phyloP scores from a whole-genome alignment of 139 green algal species.

The Edaphochlamys debaryana region DNA sequence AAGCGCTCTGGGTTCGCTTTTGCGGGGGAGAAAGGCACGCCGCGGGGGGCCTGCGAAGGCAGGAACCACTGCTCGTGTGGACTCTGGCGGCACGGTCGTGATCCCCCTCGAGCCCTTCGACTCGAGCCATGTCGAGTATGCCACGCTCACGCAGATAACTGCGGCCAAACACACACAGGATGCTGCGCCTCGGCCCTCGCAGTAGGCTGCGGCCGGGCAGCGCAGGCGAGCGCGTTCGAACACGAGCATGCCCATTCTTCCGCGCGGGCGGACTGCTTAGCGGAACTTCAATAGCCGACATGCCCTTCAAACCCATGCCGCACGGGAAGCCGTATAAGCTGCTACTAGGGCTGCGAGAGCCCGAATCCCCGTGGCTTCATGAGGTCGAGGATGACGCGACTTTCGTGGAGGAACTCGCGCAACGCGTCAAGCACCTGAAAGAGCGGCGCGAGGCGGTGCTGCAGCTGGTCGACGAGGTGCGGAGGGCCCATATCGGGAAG shows the following conservation, averaged over 20 bases:
- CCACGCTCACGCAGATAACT: too few relatives aligned
- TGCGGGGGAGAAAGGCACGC: too few relatives aligned
- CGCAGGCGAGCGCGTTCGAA: too few relatives aligned
- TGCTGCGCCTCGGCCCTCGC: too few relatives aligned
- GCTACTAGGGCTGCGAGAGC: background rate
- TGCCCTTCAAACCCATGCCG: slow-evolving; percentile 1
- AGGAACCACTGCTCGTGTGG: too few relatives aligned
- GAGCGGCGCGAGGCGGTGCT: slow-evolving; percentile 2
- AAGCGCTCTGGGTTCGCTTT: too few relatives aligned
- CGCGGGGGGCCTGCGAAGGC: too few relatives aligned
- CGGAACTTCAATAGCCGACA: background rate
- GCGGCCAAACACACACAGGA: too few relatives aligned
- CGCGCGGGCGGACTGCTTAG: background rate
- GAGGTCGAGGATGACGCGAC: background rate
- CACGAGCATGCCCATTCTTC: slow-evolving; percentile 19
- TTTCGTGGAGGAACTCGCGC: background rate
- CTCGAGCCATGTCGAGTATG: too few relatives aligned
- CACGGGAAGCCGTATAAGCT: background rate
- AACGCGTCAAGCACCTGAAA: background rate
- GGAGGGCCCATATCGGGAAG: background rate
- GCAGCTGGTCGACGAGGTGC: slow-evolving; percentile 2
- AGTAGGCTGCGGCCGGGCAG: too few relatives aligned
- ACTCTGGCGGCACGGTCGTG: too few relatives aligned
- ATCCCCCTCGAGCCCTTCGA: too few relatives aligned
- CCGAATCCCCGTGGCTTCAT: slow-evolving; percentile 6